phyloP scores from a whole-genome alignment of 2,329 filamentous ascomycete species.

The Fusarium penzigii region DNA sequence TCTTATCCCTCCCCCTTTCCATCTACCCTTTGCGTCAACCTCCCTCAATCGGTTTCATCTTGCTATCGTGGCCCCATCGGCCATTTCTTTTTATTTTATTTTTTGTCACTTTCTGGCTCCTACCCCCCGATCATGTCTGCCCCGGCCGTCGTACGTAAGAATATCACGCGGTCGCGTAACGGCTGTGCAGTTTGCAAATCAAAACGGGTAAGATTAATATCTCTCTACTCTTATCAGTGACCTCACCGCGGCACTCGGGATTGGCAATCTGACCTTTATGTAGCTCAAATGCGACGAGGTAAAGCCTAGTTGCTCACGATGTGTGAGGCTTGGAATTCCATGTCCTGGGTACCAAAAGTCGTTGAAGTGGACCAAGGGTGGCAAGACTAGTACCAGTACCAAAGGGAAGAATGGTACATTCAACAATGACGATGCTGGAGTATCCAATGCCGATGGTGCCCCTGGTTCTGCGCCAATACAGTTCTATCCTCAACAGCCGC shows the following conservation, averaged over 20 bases:
- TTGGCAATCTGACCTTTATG: not conserved
- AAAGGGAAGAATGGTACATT: slow-evolving; percentile 6
- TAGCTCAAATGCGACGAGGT: slow-evolving; percentile 25
- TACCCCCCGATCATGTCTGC: too few species aligned
- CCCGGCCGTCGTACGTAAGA: slow-evolving; percentile 10
- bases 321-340: slow-evolving; percentile 23
- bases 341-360: slow-evolving; percentile 25
- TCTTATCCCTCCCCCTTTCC: too few species aligned
- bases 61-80: too few species aligned
- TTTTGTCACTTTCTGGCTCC: too few species aligned
- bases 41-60: too few species aligned
- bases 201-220: slow-evolving; percentile 15
- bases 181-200: slow-evolving; percentile 25
- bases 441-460: slow-evolving; percentile 3
- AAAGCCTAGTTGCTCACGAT: slow-evolving; percentile 21
- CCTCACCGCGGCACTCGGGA: not conserved
- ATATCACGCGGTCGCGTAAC: slow-evolving; percentile 23
- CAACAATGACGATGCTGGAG: slow-evolving; percentile 2
- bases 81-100: too few species aligned
- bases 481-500: too few species aligned
- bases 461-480: slow-evolving; percentile 10
- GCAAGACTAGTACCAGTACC: slow-evolving; percentile 4
- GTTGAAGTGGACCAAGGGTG: slow-evolving; percentile 15
- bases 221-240: not conserved
- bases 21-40: too few species aligned